Conservation (phyloP, 2,329 filamentous ascomycete genomes). For the Ophioceras dolichostomum region DNA sequence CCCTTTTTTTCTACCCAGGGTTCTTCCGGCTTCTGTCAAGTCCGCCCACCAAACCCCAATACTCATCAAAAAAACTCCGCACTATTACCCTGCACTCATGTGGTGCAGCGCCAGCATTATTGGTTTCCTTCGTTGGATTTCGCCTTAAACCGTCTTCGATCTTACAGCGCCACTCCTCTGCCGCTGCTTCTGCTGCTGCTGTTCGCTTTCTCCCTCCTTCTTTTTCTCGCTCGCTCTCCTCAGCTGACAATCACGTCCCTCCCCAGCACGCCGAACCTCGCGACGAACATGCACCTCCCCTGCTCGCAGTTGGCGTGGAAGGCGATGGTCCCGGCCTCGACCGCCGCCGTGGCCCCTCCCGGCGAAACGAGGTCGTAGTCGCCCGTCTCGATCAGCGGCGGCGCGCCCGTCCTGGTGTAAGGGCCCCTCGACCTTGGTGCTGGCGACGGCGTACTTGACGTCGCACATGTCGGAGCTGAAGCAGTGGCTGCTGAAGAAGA, state of each 20-base stretch:
- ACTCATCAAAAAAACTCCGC: no score
- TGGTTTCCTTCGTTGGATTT: no score
- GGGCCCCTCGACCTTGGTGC: slow-evolving; percentile 22
- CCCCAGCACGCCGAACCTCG: not conserved
- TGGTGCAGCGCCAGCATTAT: no score
- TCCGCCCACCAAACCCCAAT: no score
- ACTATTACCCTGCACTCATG: no score
- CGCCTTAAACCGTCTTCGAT: no score
- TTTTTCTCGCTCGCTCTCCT: not conserved
- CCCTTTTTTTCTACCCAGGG: no score
- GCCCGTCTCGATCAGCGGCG: slow-evolving; percentile 22
- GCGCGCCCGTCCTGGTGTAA: slow-evolving; percentile 17
- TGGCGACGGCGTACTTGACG: slow-evolving; percentile 43
- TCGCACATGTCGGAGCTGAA: slow-evolving; percentile 42
- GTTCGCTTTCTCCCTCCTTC: not conserved
- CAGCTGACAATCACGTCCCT: not conserved
- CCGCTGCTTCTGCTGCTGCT: no score
- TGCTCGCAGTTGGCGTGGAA: slow-evolving; percentile 25
- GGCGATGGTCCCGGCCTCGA: slow-evolving; percentile 16
- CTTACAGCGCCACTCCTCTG: no score
- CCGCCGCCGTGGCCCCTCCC: slow-evolving; percentile 24
- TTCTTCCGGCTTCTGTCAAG: no score
- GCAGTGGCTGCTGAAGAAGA: slow-evolving; percentile 52
- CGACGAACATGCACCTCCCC: slow-evolving; percentile 17
- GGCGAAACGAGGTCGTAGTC: slow-evolving; percentile 25